These are phyloP conservation scores for Lasiodiplodia gonubiensis DNA, from an alignment of 2,329 filamentous ascomycete genomes.

Conservation along the genomic window DNA sequence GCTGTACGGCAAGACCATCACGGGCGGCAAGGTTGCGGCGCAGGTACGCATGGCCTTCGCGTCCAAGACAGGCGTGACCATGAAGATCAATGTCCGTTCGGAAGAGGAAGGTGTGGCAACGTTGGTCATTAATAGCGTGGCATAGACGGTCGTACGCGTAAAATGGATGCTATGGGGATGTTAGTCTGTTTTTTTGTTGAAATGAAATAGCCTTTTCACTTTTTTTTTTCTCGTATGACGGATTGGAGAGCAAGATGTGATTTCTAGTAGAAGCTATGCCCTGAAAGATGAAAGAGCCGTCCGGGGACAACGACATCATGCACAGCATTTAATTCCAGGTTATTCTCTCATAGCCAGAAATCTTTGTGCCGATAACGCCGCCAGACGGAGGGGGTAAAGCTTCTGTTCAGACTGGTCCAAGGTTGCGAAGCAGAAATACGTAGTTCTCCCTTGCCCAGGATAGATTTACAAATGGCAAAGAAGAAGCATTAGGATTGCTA, in stretches of 20 bases:
- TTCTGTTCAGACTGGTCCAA: no score
- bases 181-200: background rate
- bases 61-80: constrained; percentile 89
- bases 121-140: constrained; percentile 82
- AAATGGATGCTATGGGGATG: background rate
- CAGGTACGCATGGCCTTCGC: constrained; percentile 93
- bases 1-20: constrained; percentile 92
- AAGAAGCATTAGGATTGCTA: no score
- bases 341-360: background rate
- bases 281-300: background rate
- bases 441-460: no score
- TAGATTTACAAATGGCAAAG: no score
- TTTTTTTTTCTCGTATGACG: background rate
- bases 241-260: background rate
- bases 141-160: constrained; percentile 54
- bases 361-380: background rate
- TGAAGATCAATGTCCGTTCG: constrained; percentile 89
- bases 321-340: background rate
- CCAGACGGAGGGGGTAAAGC: no score
- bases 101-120: constrained; percentile 92
- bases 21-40: constrained; percentile 85
- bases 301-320: background rate
- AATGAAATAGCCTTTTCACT: background rate
- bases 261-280: background rate
- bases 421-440: no score